Evolutionary conservation across 495 filamentous ascomycete genomes (phyloP), one percentile per base, ranked within the genome.

Genomic region (Penicillium egyptiacum): DNA sequence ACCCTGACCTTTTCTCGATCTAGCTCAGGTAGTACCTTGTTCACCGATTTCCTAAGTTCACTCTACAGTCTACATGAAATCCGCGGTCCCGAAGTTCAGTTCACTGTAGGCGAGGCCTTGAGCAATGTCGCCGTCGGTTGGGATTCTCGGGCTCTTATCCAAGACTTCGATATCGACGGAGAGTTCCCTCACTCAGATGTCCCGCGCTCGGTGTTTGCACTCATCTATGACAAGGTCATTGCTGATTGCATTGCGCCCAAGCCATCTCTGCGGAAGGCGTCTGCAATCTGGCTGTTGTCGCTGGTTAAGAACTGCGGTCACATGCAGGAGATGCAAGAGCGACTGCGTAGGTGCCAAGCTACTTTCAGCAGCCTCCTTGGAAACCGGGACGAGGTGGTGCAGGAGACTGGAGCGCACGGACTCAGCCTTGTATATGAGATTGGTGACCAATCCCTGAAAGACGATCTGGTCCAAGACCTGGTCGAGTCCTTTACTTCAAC

Each of bases 321-420:
- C 56, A 74, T 87, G 17, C 69, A 74, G 20, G 83, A 89, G 57
- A 78, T 96, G 40, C 88, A 94, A 66, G 71, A 75, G 4, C 81
- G 85, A 11, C 72, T 98, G 53, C 79, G 87, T 55, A 81, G 89
- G 59, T 94, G 88, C 68, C 94, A 98, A 70, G 82, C 76, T 49
- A 90, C 89, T 4, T 98, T 98, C 70, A 88, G 92, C 74, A 78
- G 85, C 16, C 84, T 96, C n/a, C 81, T 98, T 31, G 83, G 86
- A 12, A 91, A 95, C 65, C 80, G 92, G 19, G 94, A 98, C 57
- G 90, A 96, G 66, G 81, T 97, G 43, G 91, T 97, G 7, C 94
- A 97, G 69, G 94, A 98, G 69, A 91, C 92, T 2, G 94, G 95
- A 2, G 93, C 92, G 14, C 82, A 94, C 58, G 94, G 94, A 14